Evolutionary conservation across 371 early-diverging fungal genomes (phyloP).

Genomic region (Apophysomyces variabilis): DNA sequence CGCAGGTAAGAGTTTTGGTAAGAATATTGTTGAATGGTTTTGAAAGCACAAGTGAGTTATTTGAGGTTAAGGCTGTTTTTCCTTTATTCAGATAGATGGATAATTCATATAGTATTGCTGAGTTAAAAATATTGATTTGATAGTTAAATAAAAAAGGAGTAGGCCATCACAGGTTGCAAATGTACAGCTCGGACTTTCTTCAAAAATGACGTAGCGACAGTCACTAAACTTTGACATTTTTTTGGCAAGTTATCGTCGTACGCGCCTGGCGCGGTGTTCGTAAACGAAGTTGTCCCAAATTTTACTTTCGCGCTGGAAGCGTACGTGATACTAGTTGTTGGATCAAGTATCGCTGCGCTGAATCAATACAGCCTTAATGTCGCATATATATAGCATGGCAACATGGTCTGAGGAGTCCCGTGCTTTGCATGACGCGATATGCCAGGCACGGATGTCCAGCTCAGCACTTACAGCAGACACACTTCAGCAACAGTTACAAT

Average conservation of each 20-base stretch:
- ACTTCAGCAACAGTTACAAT: constrained; percentile 32
- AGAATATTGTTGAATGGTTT: too few species aligned
- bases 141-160: too few species aligned
- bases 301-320: background rate
- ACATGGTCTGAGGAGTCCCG: constrained; percentile 34
- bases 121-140: too few species aligned
- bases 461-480: constrained; percentile 21
- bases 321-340: background rate
- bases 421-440: constrained; percentile 32
- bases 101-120: too few species aligned
- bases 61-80: too few species aligned
- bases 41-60: too few species aligned
- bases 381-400: constrained; percentile 20
- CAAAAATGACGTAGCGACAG: background rate
- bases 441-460: constrained; percentile 35
- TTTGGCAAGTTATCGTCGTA: background rate
- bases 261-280: constrained; percentile 4
- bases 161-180: too few species aligned
- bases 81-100: too few species aligned
- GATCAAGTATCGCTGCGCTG: constrained; percentile 1
- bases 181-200: too few species aligned
- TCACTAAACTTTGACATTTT: constrained; percentile 2
- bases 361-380: constrained; percentile 2
- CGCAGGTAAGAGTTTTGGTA: too few species aligned
- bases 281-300: background rate